Conservation (phyloP, 2,329 filamentous ascomycete genomes). For the Colletotrichum lentis region DNA sequence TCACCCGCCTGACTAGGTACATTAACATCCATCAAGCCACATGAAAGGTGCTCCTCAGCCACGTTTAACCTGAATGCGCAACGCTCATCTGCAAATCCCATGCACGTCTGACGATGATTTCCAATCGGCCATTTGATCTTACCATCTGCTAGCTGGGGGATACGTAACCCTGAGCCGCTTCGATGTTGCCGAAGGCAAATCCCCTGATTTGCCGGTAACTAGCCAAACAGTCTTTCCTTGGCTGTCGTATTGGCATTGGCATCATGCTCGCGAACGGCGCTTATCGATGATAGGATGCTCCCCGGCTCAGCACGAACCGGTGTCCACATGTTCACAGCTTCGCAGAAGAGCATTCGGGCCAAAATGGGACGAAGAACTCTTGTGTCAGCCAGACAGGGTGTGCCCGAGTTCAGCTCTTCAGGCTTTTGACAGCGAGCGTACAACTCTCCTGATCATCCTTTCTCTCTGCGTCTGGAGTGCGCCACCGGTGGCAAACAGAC, state of each 20-base stretch:
- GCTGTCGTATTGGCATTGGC: background rate
- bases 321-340: background rate
- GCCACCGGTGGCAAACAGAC: constrained; percentile 30
- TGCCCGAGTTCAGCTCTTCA: constrained; percentile 25
- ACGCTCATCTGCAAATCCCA: constrained; percentile 20
- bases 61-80: constrained; percentile 11
- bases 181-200: background rate
- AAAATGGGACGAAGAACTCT: background rate
- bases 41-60: constrained; percentile 11
- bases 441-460: background rate
- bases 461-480: constrained; percentile 10
- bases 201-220: constrained; percentile 10
- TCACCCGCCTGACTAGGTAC: too few relatives aligned
- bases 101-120: constrained; percentile 25
- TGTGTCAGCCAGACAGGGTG: background rate
- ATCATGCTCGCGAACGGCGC: constrained; percentile 6
- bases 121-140: constrained; percentile 11
- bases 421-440: constrained; percentile 5
- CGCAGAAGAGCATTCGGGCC: background rate
- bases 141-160: background rate
- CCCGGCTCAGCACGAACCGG: background rate
- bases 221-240: background rate
- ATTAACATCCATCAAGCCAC: constrained; percentile 24
- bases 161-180: background rate
- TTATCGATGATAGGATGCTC: background rate